Conservation (phyloP, 768 basidiomycete genomes). For the Clitopilus hobsonii region DNA sequence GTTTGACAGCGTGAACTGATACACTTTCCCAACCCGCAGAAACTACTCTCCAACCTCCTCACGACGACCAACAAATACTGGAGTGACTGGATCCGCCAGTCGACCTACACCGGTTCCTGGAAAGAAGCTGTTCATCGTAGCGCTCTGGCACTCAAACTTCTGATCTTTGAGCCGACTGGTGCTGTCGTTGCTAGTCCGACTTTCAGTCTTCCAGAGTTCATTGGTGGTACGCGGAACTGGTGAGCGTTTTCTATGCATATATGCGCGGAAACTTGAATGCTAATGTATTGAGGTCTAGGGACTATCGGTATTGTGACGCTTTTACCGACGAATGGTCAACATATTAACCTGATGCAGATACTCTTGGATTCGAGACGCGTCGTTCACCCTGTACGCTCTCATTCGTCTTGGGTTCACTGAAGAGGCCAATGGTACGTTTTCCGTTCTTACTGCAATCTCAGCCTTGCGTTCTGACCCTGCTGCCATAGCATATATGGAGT, state of each 20-base stretch:
- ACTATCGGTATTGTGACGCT: conserved; percentile 46
- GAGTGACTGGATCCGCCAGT: conserved; percentile 85
- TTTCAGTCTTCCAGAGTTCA: conserved; percentile 88
- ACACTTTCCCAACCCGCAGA: not conserved
- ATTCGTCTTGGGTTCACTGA: conserved; percentile 92
- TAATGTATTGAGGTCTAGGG: conserved; percentile 31
- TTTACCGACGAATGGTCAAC: not conserved
- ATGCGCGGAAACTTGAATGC: not conserved
- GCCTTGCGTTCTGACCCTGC: conserved; percentile 1
- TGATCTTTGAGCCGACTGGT: conserved; percentile 92
- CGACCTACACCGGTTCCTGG: conserved; percentile 92
- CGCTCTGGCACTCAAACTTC: conserved; percentile 88
- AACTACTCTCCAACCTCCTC: conserved; percentile 4
- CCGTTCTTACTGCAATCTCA: not conserved
- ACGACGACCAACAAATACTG: conserved; percentile 77
- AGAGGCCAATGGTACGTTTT: conserved; percentile 74
- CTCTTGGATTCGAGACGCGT: conserved; percentile 93
- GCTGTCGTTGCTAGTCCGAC: conserved; percentile 95
- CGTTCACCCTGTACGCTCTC: conserved; percentile 92
- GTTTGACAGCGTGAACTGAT: not conserved
- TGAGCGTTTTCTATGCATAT: conserved; percentile 19
- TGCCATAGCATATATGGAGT: conserved; percentile 76
- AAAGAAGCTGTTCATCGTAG: conserved; percentile 92
- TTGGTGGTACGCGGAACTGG: conserved; percentile 91
- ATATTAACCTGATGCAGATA: conserved; percentile 34